These are phyloP conservation scores for Thalassiosira mediterranea DNA, from an alignment of 352 stramenopile species.

Conservation along the genomic window DNA sequence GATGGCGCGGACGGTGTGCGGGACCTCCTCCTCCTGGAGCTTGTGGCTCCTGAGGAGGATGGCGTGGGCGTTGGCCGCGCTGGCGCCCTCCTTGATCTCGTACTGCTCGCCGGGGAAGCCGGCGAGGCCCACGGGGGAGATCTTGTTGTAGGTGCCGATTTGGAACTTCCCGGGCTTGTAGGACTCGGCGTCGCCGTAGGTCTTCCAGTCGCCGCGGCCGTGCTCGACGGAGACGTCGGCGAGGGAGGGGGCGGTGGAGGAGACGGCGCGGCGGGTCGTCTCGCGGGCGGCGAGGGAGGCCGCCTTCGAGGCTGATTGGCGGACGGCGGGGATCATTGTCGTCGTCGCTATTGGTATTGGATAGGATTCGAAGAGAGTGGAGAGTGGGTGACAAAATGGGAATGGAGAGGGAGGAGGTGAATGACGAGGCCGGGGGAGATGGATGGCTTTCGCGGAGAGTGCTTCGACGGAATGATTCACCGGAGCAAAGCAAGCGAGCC, in stretches of 20 bases:
- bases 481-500: too few species aligned
- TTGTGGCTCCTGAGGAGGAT: constrained; percentile 84
- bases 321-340: constrained; percentile 4
- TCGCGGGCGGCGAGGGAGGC: not conserved
- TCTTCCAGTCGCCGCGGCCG: constrained; percentile 74
- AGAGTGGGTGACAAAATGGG: too few species aligned
- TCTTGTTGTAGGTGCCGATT: constrained; percentile 86
- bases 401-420: not conserved
- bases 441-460: too few species aligned
- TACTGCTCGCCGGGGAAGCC: constrained; percentile 72
- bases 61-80: constrained; percentile 71
- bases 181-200: constrained; percentile 69
- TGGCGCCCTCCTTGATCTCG: constrained; percentile 54
- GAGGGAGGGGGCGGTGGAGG: constrained; percentile 17
- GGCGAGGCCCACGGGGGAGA: constrained; percentile 74
- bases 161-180: constrained; percentile 78
- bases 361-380: too few species aligned
- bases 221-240: constrained; percentile 72
- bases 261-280: not conserved
- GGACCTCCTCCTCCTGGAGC: constrained; percentile 78
- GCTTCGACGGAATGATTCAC: too few species aligned
- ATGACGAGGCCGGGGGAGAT: not conserved
- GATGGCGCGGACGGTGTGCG: constrained; percentile 76
- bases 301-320: not conserved
- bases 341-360: too few species aligned